Conservation (phyloP, 768 basidiomycete genomes). For the Mycena kentingensis region DNA sequence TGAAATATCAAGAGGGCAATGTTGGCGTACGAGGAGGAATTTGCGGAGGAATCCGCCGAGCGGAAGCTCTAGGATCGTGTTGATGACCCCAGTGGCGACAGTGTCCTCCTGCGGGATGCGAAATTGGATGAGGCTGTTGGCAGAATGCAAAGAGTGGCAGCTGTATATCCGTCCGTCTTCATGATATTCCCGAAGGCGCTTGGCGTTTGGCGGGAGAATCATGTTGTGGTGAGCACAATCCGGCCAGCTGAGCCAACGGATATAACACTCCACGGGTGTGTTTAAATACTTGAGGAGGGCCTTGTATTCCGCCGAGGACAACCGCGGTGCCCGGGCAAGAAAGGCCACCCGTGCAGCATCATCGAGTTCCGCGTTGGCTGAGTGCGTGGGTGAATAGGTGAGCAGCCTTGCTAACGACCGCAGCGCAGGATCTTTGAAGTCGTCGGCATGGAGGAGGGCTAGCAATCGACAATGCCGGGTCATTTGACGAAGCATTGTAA, state of each 20-base stretch:
- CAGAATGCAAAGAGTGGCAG: neutral
- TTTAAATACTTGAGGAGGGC: neutral
- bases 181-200: neutral
- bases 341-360: neutral
- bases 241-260: neutral
- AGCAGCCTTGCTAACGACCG: neutral
- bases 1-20: neutral
- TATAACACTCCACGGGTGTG: neutral
- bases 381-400: neutral
- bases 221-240: neutral
- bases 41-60: neutral
- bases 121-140: neutral
- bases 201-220: neutral
- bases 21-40: neutral
- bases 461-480: slow-evolving; percentile 3
- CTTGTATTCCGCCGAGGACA: neutral
- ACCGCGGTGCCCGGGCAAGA: neutral
- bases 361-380: neutral
- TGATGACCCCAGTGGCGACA: neutral
- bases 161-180: neutral
- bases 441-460: neutral
- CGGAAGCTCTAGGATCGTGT: neutral
- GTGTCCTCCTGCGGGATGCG: neutral
- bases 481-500: slow-evolving; percentile 9
- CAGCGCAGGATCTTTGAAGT: neutral